These are phyloP conservation scores for Prunus mongolica DNA, from an alignment of 306 rosid genomes.

Conservation along the genomic window DNA sequence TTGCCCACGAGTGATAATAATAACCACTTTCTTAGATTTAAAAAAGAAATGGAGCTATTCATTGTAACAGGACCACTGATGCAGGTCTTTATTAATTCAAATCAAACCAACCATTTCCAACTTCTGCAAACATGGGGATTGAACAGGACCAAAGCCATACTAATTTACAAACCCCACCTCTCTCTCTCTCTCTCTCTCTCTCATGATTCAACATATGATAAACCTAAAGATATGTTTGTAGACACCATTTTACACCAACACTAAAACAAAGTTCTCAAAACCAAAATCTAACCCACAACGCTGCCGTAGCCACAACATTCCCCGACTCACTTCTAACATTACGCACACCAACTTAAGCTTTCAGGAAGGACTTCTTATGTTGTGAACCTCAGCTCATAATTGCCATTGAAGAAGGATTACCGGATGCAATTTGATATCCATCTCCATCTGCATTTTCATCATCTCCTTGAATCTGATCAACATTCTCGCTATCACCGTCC, in stretches of 20 bases:
- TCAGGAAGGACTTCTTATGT: conserved; percentile 1
- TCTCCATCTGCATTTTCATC: conserved; percentile 30
- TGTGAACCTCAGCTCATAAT: conserved; percentile 33
- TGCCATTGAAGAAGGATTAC: conserved; percentile 29
- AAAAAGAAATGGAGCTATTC: conserved; percentile 10
- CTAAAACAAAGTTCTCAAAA: conserved; percentile 3
- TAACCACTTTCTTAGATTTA: too few species aligned
- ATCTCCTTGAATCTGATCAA: conserved; percentile 29
- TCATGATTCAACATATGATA: not conserved
- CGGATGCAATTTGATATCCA: conserved; percentile 27
- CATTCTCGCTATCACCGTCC: conserved; percentile 39
- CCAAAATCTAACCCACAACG: conserved; percentile 4
- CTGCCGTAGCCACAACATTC: not conserved
- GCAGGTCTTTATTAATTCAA: conserved; percentile 31
- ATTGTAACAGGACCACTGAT: conserved; percentile 15
- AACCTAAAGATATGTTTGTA: not conserved
- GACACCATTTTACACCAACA: conserved; percentile 4
- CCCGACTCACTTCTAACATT: not conserved
- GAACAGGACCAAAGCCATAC: conserved; percentile 12
- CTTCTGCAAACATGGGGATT: conserved; percentile 42
- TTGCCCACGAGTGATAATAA: too few species aligned
- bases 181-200: not conserved
- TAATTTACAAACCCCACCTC: conserved; percentile 7
- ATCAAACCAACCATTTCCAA: conserved; percentile 36
- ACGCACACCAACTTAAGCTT: conserved; percentile 1